Conservation (phyloP, 805 yeast species). For the Nakazawaea populi region DNA sequence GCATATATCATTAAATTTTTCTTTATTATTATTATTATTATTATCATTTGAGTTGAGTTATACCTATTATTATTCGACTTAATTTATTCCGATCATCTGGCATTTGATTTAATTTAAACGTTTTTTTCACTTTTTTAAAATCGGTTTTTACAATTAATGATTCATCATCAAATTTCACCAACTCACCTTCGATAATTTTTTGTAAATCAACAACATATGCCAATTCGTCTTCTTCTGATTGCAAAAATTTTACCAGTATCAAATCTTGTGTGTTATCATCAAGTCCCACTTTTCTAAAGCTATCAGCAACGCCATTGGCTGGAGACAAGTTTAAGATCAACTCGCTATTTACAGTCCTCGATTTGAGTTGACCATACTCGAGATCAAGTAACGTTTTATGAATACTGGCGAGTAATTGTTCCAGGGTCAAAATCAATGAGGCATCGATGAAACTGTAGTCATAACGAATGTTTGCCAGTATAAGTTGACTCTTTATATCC, state of each 20-base stretch:
- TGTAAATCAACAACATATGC: conserved; percentile 14
- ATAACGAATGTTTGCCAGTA: conserved; percentile 38
- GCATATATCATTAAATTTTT: too few relatives aligned
- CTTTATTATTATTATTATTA: conserved; percentile 8
- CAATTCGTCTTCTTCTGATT: conserved; percentile 8
- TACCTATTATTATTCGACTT: conserved; percentile 18
- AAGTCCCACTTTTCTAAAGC: conserved; percentile 66
- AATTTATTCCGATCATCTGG: conserved; percentile 15
- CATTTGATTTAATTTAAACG: conserved; percentile 19
- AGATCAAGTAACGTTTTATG: conserved; percentile 55
- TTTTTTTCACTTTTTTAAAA: conserved; percentile 21
- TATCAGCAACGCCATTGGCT: conserved; percentile 64
- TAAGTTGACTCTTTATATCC: conserved; percentile 37
- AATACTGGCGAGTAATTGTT: conserved; percentile 56
- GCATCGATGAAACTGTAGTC: conserved; percentile 67
- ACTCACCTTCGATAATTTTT: conserved; percentile 26
- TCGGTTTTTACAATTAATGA: conserved; percentile 25
- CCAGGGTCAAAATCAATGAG: conserved; percentile 46
- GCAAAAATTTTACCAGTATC: conserved; percentile 44
- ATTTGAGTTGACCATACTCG: conserved; percentile 41
- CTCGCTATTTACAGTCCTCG: conserved; percentile 68
- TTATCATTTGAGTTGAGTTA: conserved; percentile 22
- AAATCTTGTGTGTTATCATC: conserved; percentile 40
- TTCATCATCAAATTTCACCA: conserved; percentile 27
- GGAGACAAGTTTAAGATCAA: conserved; percentile 65